Evolutionary conservation across 345 rosid species (phyloP).

Genomic region (Psidium friedrichsthalianum): DNA sequence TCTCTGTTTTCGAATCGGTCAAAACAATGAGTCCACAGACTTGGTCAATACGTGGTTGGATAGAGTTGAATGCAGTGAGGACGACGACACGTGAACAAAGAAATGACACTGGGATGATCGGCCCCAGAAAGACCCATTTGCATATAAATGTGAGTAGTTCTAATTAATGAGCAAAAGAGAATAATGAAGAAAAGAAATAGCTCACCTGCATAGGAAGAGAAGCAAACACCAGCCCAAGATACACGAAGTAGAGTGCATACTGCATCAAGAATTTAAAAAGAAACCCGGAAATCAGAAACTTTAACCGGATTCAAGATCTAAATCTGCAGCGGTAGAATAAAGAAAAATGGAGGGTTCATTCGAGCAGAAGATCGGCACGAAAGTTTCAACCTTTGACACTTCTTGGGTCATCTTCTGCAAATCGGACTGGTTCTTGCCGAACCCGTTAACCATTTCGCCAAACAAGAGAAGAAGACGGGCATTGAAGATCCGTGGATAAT

Average conservation of each 20-base stretch:
- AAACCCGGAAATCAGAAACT: neutral
- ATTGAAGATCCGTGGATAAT: slow-evolving; percentile 89
- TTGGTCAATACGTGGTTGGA: neutral
- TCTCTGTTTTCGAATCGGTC: slow-evolving; percentile 36
- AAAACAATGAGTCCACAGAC: neutral
- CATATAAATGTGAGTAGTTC: neutral
- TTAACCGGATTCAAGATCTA: neutral
- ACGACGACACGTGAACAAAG: neutral
- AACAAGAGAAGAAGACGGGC: slow-evolving; percentile 95
- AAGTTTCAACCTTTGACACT: slow-evolving; percentile 56
- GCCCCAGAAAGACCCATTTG: neutral
- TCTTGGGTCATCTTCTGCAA: slow-evolving; percentile 82
- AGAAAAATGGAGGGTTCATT: neutral
- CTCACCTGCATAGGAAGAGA: slow-evolving; percentile 93
- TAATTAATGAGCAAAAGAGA: neutral
- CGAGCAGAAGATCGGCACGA: neutral
- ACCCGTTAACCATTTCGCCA: slow-evolving; percentile 98
- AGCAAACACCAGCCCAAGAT: slow-evolving; percentile 95
- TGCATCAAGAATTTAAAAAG: slow-evolving; percentile 21
- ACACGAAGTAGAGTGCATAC: slow-evolving; percentile 94
- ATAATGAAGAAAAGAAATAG: neutral
- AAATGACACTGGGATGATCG: neutral
- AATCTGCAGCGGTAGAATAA: neutral
- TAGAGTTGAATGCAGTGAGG: neutral
- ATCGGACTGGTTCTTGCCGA: slow-evolving; percentile 93